phyloP scores from a whole-genome alignment of 306 rosid genomes.

The Trifolium pratense region DNA sequence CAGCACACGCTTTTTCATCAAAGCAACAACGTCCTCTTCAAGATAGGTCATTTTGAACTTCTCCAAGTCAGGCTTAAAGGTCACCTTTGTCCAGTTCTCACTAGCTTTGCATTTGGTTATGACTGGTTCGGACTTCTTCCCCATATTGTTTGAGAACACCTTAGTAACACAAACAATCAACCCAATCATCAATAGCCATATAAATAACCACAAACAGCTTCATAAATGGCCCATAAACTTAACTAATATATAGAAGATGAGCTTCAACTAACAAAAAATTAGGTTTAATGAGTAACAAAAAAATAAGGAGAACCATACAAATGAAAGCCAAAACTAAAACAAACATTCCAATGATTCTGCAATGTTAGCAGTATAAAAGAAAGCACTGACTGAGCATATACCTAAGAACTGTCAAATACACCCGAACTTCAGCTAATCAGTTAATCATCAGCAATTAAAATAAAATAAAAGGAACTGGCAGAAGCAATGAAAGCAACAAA shows the following conservation, averaged over 20 bases:
- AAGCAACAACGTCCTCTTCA: conserved; percentile 90
- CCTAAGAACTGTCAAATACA: too few relatives aligned
- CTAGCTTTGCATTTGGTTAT: conserved; percentile 76
- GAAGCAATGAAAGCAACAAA: too few relatives aligned
- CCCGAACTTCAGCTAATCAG: too few relatives aligned
- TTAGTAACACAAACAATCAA: conserved; percentile 38
- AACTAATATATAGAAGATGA: neutral
- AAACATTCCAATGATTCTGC: neutral
- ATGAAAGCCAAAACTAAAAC: neutral
- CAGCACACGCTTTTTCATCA: conserved; percentile 89
- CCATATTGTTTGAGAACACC: conserved; percentile 88
- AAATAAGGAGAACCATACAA: too few relatives aligned
- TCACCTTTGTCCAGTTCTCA: conserved; percentile 94
- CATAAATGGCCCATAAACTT: neutral
- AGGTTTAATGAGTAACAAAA: neutral
- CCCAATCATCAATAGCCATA: neutral
- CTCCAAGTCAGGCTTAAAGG: conserved; percentile 85
- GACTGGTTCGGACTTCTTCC: conserved; percentile 68
- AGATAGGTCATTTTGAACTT: conserved; percentile 84
- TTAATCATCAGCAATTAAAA: too few relatives aligned
- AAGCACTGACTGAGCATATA: too few relatives aligned
- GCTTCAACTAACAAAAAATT: neutral
- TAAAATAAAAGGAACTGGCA: too few relatives aligned
- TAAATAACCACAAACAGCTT: neutral
- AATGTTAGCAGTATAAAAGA: too few relatives aligned